Conservation (phyloP, 2,329 filamentous ascomycete genomes). For the Exophiala dermatitidis region DNA sequence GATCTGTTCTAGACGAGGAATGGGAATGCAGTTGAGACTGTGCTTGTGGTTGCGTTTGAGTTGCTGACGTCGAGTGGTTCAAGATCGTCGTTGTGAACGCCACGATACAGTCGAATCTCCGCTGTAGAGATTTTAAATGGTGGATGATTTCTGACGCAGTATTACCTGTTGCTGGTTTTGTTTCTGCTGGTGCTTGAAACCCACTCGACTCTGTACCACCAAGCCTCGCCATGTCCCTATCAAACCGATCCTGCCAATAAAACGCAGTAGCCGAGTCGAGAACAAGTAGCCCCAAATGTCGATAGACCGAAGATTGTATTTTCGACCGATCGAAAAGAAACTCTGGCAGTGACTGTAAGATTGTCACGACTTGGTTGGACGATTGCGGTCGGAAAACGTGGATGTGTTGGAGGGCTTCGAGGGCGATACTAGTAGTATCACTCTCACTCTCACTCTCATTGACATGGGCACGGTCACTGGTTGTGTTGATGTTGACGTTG, state of each 20-base stretch:
- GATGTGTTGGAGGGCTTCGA: slow-evolving; percentile 44
- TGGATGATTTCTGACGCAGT: slow-evolving; percentile 18
- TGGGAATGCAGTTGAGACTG: too few relatives aligned
- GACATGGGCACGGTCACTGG: too few relatives aligned
- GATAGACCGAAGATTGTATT: slow-evolving; percentile 36
- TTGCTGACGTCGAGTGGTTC: slow-evolving; percentile 25
- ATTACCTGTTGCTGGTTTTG: too few relatives aligned
- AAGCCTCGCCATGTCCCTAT: slow-evolving; percentile 38
- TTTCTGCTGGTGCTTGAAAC: background rate
- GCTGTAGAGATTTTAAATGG: slow-evolving; percentile 33
- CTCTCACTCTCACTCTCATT: too few relatives aligned
- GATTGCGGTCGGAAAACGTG: slow-evolving; percentile 53
- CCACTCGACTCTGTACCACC: slow-evolving; percentile 17
- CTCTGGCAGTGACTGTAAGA: slow-evolving; percentile 40
- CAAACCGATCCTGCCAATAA: slow-evolving; percentile 46
- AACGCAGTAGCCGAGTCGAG: slow-evolving; percentile 52
- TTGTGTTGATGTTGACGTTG: background rate
- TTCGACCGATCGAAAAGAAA: slow-evolving; percentile 43
- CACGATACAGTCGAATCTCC: slow-evolving; percentile 35
- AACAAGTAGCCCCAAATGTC: slow-evolving; percentile 45
- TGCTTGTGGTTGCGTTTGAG: too few relatives aligned
- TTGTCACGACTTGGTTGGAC: slow-evolving; percentile 44
- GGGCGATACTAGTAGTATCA: background rate
- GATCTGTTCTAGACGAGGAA: too few relatives aligned
- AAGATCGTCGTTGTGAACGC: slow-evolving; percentile 32